These are phyloP conservation scores for Tylopilus sp. DNA, from an alignment of 1,284 basidiomycete genomes.

Conservation along the genomic window DNA sequence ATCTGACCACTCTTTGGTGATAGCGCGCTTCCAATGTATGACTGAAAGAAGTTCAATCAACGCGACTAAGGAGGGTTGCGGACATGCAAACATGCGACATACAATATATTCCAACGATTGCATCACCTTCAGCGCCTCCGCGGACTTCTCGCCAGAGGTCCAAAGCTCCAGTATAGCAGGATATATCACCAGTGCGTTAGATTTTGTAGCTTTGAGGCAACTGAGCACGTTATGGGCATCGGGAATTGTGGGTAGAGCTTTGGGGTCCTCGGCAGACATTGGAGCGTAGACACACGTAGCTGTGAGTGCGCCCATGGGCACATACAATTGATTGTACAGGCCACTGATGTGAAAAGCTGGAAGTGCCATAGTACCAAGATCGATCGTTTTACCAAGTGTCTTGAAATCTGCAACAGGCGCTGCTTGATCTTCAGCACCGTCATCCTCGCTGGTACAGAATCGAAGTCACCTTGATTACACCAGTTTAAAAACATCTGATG, in stretches of 20 bases:
- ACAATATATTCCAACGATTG: conserved; percentile 15
- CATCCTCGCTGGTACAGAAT: not conserved
- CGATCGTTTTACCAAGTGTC: not conserved
- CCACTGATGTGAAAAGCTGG: conserved; percentile 21
- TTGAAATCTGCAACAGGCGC: not conserved
- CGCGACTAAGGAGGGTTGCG: not conserved
- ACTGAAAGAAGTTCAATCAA: conserved; percentile 1
- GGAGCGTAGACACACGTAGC: conserved; percentile 17
- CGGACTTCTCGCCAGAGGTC: conserved; percentile 8
- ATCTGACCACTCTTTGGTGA: conserved; percentile 16
- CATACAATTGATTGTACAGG: conserved; percentile 14
- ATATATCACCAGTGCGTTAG: conserved; percentile 8
- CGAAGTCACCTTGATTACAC: not conserved
- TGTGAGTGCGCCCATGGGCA: conserved; percentile 3
- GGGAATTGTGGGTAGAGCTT: conserved; percentile 11
- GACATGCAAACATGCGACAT: conserved; percentile 1
- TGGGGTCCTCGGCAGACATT: conserved; percentile 5
- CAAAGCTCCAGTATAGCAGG: conserved; percentile 22
- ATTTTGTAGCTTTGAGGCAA: conserved; percentile 2
- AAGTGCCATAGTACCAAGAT: conserved; percentile 16
- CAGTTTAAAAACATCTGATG: conserved; percentile 5
- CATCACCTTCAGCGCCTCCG: conserved; percentile 6
- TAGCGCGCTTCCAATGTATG: conserved; percentile 20
- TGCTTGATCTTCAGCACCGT: not conserved
- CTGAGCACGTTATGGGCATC: conserved; percentile 20